Evolutionary conservation across 2,329 filamentous ascomycete species (phyloP), one percentile per base, ranked within the genome.

Genomic region (Fusarium robinianum): DNA sequence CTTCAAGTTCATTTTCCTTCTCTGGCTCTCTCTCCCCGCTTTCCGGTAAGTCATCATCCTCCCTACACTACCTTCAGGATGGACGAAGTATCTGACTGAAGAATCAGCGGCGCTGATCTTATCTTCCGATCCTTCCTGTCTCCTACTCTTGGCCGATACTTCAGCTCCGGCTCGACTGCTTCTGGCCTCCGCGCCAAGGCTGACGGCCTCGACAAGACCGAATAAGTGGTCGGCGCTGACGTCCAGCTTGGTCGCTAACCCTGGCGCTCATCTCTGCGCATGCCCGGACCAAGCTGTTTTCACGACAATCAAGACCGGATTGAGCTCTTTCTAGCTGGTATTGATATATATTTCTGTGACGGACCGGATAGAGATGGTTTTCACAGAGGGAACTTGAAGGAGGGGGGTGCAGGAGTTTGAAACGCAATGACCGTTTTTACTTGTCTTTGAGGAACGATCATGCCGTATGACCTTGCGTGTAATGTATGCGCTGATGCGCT

Each of bases 1-100:
- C 69, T 97, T 99, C 87, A 99, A 99, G 83, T 96, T 99, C 69
- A 78, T 95, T 67, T 87, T 97, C 71, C 81, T 97, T 64, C 85
- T 99, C 70, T 99, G 94, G 94, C 90, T 99, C 76, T 85, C 92
- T 62, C 90, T 99, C 65, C 94, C 94, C 71, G 81, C 88, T 72
- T 96, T 95, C 78, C 79, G 79, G 92, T 96, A 85, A 69, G 86
- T 76, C 24, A 22, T 19, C 10, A 14, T 35, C 25, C 40, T 42
- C 41, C 32, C 23, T 8, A 26, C 33, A 41, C 31, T 36, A 37
- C 29, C 23, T n/a, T 21, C 15, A 27, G 29, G n/a, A 25, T 45
- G 41, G 34, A 22, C 44, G 19, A 42, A 21, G 14, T 44, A 38
- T 39, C 49, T 61, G 44, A 63, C 42, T 29, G 36, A 40, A 8